Base-by-base conservation (phyloP, 2,329 filamentous ascomycete genomes). In the Claviceps sp. region DNA sequence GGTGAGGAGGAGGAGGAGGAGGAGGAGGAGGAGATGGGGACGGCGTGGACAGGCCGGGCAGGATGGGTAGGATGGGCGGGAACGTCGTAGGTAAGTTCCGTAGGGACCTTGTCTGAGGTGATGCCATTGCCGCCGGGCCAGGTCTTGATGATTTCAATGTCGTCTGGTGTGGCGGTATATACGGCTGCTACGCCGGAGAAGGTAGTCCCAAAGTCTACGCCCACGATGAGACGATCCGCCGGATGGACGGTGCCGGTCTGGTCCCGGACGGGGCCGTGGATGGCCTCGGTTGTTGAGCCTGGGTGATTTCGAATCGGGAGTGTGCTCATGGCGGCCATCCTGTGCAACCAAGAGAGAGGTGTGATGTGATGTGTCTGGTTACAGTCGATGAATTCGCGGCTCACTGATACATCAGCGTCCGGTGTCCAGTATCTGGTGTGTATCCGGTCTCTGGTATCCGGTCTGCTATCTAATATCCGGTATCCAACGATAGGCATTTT, bases 71-170 rank as follows among this genome's bases (percentile, higher is more conserved):
- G 24, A 11, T 62, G 50, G 37, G 70, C 65, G 54, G 62, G 50
- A 37, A 70, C 65, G 54, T 77, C 73, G 59, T 81, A 81, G 57
- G 85, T 83, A 51, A 90, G 84, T 65, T 90, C 86, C 14, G 85
- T 88, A 1, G 86, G 86, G 2, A 90, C 86, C 72, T 91, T 91
- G 71, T 91, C 86, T 38, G 85, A 88, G n/a, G 86, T 89, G 68
- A 90, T 88, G 60, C 85, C 85, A 62, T 90, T 89, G 30, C 85
- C 85, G 26, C 86, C 86, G 0, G 86, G 86, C 86, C 86, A 91
- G 14, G 79, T 84, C 70, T 88, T 89, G 71, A 90, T 88, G 60
- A 89, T 87, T 63, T 89, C 85, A 53, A 90, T 74, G 64, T 89
- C 86, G 64, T 90, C 85, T 13, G 86, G 85, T 1, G 81, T 86